These are phyloP conservation scores for Yamadazyma sp. DNA, from an alignment of 805 yeast genomes.

Conservation along the genomic window DNA sequence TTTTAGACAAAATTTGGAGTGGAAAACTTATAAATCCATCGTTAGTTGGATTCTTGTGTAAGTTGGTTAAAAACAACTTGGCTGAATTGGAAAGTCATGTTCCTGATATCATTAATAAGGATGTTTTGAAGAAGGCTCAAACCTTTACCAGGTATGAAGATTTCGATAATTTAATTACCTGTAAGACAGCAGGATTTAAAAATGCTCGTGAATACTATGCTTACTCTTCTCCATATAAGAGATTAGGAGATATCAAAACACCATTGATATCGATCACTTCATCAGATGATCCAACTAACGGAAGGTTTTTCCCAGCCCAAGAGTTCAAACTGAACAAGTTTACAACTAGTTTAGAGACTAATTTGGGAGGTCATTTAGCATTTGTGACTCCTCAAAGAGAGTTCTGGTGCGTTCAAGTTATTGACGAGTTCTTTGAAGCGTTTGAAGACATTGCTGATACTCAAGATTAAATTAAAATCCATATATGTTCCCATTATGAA, in stretches of 20 bases:
- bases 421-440: constrained; percentile 30
- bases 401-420: constrained; percentile 55
- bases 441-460: constrained; percentile 2
- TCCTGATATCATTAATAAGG: constrained; percentile 27
- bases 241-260: constrained; percentile 50
- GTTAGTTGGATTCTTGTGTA: constrained; percentile 28
- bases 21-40: constrained; percentile 34
- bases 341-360: constrained; percentile 54
- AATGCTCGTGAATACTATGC: constrained; percentile 65
- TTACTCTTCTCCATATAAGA: constrained; percentile 53
- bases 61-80: constrained; percentile 34
- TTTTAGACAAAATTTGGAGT: constrained; percentile 36
- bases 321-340: constrained; percentile 59
- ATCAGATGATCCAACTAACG: constrained; percentile 72
- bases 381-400: constrained; percentile 61
- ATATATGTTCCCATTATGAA: too few species aligned
- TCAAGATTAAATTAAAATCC: background rate
- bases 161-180: constrained; percentile 66
- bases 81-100: constrained; percentile 23
- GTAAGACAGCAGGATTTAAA: constrained; percentile 62
- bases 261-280: constrained; percentile 67
- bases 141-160: constrained; percentile 39
- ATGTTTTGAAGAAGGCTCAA: constrained; percentile 14
- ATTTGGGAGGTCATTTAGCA: constrained; percentile 81
- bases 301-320: constrained; percentile 49